Percentiles rank a stretch among this genome's conserved stretches.
Conservation (phyloP, 148 eudicot genomes). For the Silene latifolia region DNA sequence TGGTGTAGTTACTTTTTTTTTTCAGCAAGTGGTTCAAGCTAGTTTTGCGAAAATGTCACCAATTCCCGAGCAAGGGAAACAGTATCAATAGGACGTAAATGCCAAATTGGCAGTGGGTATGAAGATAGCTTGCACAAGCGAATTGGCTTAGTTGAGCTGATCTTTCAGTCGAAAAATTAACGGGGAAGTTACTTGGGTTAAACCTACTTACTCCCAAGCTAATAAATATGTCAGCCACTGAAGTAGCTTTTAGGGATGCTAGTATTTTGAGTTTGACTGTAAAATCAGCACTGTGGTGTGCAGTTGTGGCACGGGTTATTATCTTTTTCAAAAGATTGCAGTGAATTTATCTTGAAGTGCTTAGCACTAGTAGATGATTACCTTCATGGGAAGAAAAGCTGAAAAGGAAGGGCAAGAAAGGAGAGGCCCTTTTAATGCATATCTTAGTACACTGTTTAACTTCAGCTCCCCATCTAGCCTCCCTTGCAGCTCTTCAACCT, state of each 20-base stretch:
- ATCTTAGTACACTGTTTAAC: slow-evolving; percentile 46
- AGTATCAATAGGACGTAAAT: too few species aligned
- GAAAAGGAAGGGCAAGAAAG: slow-evolving; percentile 62
- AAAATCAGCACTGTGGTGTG: background rate
- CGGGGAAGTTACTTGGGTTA: too few species aligned
- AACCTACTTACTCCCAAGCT: too few species aligned
- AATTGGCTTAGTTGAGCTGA: too few species aligned
- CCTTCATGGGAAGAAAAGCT: slow-evolving; percentile 58
- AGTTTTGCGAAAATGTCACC: background rate
- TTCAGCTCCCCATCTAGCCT: slow-evolving; percentile 66
- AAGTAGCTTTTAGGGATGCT: background rate
- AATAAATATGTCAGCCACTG: background rate
- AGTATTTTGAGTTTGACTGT: background rate
- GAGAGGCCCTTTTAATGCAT: slow-evolving; percentile 63
- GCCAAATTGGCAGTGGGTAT: too few species aligned
- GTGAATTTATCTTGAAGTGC: background rate
- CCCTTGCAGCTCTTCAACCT: slow-evolving; percentile 75
- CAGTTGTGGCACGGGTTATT: background rate
- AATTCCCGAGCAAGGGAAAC: too few species aligned
- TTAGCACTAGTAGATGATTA: slow-evolving; percentile 12
- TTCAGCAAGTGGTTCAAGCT: background rate
- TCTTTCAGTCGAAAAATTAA: too few species aligned
- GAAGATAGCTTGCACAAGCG: too few species aligned
- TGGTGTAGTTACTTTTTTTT: background rate
- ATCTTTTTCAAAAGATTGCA: background rate